These are phyloP conservation scores for Geotrichum ghanense DNA, from an alignment of 805 yeast species.

Conservation along the genomic window DNA sequence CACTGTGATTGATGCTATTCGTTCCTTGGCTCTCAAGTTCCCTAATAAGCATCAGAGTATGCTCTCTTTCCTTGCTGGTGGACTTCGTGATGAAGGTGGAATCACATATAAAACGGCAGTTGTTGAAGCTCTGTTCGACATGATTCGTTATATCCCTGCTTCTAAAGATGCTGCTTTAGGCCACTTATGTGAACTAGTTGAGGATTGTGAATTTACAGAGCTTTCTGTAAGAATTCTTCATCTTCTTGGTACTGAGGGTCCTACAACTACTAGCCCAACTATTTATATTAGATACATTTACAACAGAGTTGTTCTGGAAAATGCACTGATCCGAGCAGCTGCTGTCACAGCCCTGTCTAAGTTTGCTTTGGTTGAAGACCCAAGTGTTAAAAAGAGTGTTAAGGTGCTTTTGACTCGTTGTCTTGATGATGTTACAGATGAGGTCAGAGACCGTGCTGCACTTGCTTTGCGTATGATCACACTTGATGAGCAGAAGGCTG, in stretches of 20 bases:
- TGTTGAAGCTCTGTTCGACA: conserved; percentile 86
- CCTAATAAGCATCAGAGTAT: conserved; percentile 80
- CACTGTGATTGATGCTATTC: conserved; percentile 89
- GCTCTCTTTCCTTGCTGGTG: conserved; percentile 69
- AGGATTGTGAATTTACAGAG: conserved; percentile 95
- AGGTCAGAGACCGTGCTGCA: conserved; percentile 95
- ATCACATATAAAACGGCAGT: conserved; percentile 74
- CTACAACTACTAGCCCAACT: conserved; percentile 73
- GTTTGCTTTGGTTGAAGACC: conserved; percentile 69
- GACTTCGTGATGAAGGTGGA: conserved; percentile 86
- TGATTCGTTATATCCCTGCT: conserved; percentile 75
- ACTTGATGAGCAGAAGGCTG: conserved; percentile 27
- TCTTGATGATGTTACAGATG: conserved; percentile 83
- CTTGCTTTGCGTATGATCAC: conserved; percentile 61
- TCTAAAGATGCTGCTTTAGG: conserved; percentile 76
- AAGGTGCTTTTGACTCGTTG: conserved; percentile 70
- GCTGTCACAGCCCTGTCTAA: conserved; percentile 89
- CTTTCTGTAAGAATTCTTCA: conserved; percentile 88
- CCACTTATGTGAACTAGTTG: conserved; percentile 90
- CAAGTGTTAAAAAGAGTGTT: conserved; percentile 54
- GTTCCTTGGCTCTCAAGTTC: conserved; percentile 84
- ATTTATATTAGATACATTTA: conserved; percentile 90
- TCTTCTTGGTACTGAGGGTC: conserved; percentile 90
- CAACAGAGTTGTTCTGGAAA: conserved; percentile 92
- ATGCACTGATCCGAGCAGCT: conserved; percentile 88